Evolutionary conservation across 2,329 filamentous ascomycete species (phyloP).

Genomic region (Penicillium brevicompactum): DNA sequence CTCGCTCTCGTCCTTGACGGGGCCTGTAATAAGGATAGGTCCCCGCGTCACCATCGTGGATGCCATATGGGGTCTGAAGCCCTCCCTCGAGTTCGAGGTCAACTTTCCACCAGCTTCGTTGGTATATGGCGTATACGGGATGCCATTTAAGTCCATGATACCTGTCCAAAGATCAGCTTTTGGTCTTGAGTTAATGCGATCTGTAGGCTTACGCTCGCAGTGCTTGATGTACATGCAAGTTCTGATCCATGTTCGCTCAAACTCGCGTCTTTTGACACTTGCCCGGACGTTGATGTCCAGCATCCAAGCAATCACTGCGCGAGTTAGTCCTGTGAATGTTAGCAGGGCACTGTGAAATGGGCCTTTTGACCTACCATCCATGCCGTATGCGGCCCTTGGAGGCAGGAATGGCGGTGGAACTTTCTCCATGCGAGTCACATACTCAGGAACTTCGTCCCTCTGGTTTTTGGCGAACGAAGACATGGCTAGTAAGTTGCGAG

Average conservation of each 20-base stretch:
- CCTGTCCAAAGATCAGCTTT: neutral
- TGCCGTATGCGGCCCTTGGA: neutral
- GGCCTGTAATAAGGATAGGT: constrained; percentile 1
- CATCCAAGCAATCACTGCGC: constrained; percentile 11
- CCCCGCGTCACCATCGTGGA: neutral
- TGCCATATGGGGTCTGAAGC: neutral
- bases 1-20: neutral
- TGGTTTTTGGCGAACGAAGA: neutral
- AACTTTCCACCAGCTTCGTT: neutral
- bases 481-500: neutral
- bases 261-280: constrained; percentile 5
- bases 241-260: constrained; percentile 4
- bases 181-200: neutral
- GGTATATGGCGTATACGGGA: neutral
- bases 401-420: constrained; percentile 2
- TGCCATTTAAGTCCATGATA: neutral
- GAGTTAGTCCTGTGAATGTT: constrained; percentile 1
- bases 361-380: neutral
- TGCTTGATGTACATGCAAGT: constrained; percentile 9
- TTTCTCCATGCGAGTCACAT: constrained; percentile 6
- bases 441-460: neutral
- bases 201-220: constrained; percentile 2
- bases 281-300: constrained; percentile 6
- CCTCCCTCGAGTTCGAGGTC: neutral
- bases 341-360: neutral